A percentile compares a stretch with the other conserved stretches of the same genome.
Conservation (phyloP, 805 yeast genomes). For the Saccharomycopsis schoenii region DNA sequence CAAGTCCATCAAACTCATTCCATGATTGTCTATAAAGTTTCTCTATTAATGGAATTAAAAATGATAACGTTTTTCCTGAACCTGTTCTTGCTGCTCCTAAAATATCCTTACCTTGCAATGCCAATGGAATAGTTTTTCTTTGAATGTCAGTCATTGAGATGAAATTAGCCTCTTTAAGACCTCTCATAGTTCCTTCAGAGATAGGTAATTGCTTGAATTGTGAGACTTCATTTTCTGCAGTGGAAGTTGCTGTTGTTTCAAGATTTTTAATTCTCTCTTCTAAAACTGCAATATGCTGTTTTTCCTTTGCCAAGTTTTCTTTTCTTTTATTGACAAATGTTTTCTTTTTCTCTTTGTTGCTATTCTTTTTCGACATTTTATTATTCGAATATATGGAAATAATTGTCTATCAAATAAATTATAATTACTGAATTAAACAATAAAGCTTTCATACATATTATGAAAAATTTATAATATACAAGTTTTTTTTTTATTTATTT, state of each 20-base stretch:
- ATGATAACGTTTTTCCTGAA: constrained; percentile 85
- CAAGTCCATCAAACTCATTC: constrained; percentile 80
- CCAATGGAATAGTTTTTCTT: constrained; percentile 60
- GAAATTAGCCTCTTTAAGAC: constrained; percentile 72
- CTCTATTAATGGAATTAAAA: constrained; percentile 71
- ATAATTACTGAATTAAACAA: neutral
- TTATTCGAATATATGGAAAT: neutral
- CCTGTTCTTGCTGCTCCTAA: constrained; percentile 81
- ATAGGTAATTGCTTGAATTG: constrained; percentile 76
- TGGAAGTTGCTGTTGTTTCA: neutral
- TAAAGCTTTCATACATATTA: neutral
- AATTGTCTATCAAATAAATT: neutral
- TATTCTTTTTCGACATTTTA: neutral
- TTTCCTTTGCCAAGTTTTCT: constrained; percentile 8
- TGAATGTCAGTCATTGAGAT: constrained; percentile 81
- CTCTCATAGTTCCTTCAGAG: constrained; percentile 51
- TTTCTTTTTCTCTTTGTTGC: constrained; percentile 2
- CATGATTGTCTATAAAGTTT: constrained; percentile 59
- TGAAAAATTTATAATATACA: too few relatives aligned
- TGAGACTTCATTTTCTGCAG: neutral
- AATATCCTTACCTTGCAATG: constrained; percentile 69
- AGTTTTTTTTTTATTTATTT: too few relatives aligned
- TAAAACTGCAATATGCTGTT: constrained; percentile 1
- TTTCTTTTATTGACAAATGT: constrained; percentile 5
- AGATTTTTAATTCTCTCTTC: constrained; percentile 2